phyloP scores from a whole-genome alignment of 345 rosid genomes.

The Heritiera littoralis region DNA sequence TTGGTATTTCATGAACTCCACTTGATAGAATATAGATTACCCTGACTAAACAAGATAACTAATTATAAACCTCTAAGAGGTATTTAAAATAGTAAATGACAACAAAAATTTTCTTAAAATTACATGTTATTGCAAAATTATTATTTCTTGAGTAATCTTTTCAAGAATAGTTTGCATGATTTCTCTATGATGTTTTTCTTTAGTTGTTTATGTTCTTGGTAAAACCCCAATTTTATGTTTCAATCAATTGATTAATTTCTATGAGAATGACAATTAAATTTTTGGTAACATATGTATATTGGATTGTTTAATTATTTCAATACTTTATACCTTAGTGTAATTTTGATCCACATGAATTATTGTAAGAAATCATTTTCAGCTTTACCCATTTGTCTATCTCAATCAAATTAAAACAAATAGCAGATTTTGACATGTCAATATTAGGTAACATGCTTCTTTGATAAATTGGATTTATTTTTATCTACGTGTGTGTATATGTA shows the following conservation, averaged over 20 bases:
- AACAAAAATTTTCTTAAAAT: too few relatives aligned
- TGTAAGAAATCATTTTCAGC: conserved; percentile 7
- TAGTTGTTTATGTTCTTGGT: too few relatives aligned
- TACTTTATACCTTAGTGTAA: background rate
- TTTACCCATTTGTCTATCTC: background rate
- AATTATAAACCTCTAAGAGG: too few relatives aligned
- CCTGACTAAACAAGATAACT: too few relatives aligned
- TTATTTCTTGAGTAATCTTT: too few relatives aligned
- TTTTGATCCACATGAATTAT: background rate
- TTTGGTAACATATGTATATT: background rate
- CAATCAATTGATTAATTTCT: background rate
- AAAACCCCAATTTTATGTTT: too few relatives aligned
- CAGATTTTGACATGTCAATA: conserved; percentile 18
- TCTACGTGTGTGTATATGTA: background rate
- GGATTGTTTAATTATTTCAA: background rate
- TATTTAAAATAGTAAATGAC: too few relatives aligned
- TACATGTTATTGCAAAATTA: too few relatives aligned
- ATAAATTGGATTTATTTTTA: background rate
- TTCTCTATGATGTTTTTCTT: too few relatives aligned
- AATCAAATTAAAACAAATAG: conserved; percentile 7
- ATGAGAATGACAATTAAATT: background rate
- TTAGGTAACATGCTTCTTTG: background rate
- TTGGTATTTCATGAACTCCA: too few relatives aligned
- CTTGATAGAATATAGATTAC: too few relatives aligned
- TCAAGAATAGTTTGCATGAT: too few relatives aligned